Evolutionary conservation across 192 early-diverging fungal species (phyloP).

Genomic region (Powellomyces hirtus): DNA sequence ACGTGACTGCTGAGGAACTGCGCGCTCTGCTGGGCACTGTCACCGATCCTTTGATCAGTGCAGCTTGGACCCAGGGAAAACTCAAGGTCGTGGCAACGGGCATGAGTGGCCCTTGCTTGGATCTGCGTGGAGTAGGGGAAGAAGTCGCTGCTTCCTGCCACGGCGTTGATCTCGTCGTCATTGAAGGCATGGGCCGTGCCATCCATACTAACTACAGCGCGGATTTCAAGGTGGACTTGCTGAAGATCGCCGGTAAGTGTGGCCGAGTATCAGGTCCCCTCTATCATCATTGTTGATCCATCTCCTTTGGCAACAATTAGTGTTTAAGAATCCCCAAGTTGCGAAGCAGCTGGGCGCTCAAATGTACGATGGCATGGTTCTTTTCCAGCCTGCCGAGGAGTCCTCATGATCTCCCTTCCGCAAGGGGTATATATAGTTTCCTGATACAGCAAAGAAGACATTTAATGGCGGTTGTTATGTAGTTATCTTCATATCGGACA

Average conservation of each 20-base stretch:
- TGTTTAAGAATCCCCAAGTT: constrained; percentile 75
- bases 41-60: constrained; percentile 43
- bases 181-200: constrained; percentile 77
- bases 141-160: constrained; percentile 49
- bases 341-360: constrained; percentile 64
- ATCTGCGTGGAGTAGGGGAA: constrained; percentile 62
- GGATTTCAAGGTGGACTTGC: constrained; percentile 63
- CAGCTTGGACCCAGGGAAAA: constrained; percentile 24
- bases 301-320: constrained; percentile 12
- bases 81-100: constrained; percentile 67
- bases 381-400: neutral
- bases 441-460: no score
- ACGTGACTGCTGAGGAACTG: constrained; percentile 71
- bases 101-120: constrained; percentile 69
- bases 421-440: neutral
- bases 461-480: no score
- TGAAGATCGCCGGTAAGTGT: constrained; percentile 63
- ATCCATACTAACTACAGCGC: constrained; percentile 80
- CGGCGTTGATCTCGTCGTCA: constrained; percentile 70
- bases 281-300: neutral
- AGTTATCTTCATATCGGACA: no score
- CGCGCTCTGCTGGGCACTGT: constrained; percentile 45
- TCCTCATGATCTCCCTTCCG: neutral
- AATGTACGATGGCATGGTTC: constrained; percentile 68
- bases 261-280: neutral